phyloP scores from a whole-genome alignment of 768 basidiomycete species.

The Pleurotus tuber-regium region DNA sequence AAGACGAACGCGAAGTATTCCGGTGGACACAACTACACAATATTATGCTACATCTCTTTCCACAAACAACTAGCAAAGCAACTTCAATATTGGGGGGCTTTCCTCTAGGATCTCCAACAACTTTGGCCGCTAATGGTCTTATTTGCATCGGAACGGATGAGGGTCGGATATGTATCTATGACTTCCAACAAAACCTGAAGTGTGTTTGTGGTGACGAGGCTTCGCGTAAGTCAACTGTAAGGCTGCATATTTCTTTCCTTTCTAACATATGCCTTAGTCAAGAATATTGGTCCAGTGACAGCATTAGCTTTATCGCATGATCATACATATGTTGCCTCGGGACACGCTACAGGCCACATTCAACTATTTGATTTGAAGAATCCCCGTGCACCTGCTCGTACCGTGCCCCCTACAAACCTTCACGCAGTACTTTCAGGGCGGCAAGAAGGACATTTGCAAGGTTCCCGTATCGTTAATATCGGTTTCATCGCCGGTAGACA shows the following conservation, averaged over 20 bases:
- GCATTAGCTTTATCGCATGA: conserved; percentile 90
- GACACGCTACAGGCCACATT: conserved; percentile 82
- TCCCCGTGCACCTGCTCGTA: conserved; percentile 64
- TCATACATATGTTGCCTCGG: conserved; percentile 88
- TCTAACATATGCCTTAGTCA: conserved; percentile 36
- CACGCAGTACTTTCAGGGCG: conserved; percentile 70
- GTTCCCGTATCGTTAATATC: conserved; percentile 76
- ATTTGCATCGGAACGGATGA: conserved; percentile 85
- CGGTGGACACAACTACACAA: conserved; percentile 70
- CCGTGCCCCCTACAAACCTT: conserved; percentile 67
- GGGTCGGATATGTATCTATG: conserved; percentile 81
- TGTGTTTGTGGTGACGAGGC: conserved; percentile 74
- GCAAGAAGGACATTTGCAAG: conserved; percentile 82
- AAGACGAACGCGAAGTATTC: conserved; percentile 57
- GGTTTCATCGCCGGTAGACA: conserved; percentile 90
- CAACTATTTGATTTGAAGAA: conserved; percentile 81
- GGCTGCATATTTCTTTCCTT: conserved; percentile 12
- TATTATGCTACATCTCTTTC: conserved; percentile 57
- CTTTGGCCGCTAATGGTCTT: conserved; percentile 80
- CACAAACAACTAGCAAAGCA: conserved; percentile 53
- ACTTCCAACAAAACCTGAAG: conserved; percentile 84
- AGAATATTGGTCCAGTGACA: conserved; percentile 72
- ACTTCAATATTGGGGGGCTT: conserved; percentile 60
- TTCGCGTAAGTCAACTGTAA: conserved; percentile 45
- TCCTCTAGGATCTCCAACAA: conserved; percentile 67